Evolutionary conservation across 148 eudicot genomes (phyloP).

Genomic region (Rhododendron griersonianum): DNA sequence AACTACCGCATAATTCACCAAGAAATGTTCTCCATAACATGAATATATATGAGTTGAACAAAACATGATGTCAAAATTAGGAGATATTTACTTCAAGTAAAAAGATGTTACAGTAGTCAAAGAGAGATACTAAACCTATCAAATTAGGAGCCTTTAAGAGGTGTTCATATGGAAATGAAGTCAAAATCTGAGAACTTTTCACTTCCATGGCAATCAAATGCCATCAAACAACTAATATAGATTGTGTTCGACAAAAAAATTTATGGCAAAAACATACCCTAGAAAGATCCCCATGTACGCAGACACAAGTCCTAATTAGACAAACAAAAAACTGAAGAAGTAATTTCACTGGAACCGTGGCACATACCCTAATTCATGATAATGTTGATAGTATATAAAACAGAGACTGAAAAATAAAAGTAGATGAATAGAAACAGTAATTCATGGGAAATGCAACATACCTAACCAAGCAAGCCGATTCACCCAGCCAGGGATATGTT

Average conservation of each 20-base stretch:
- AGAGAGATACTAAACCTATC: not conserved
- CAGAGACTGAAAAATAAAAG: not conserved
- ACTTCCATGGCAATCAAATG: not conserved
- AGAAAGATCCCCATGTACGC: not conserved
- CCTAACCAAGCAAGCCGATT: slow-evolving; percentile 81
- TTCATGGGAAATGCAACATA: slow-evolving; percentile 14
- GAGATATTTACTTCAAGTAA: not conserved
- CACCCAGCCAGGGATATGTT: slow-evolving; percentile 83
- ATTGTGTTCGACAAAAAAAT: not conserved
- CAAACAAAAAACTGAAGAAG: not conserved
- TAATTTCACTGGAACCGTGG: not conserved
- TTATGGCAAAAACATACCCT: not conserved
- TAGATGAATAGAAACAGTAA: not conserved
- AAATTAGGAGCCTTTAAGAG: not conserved
- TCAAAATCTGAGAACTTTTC: not conserved
- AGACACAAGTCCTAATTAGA: not conserved
- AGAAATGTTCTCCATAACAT: not conserved
- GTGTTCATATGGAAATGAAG: not conserved
- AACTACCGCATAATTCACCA: not conserved
- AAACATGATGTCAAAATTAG: not conserved
- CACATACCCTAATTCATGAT: not conserved
- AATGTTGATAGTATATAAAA: not conserved
- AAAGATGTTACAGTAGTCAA: not conserved
- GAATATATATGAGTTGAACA: not conserved
- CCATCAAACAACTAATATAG: not conserved